Evolutionary conservation across 1,284 basidiomycete genomes (phyloP), one percentile per base, ranked within the genome.

Genomic region (Trichosporon faecale): DNA sequence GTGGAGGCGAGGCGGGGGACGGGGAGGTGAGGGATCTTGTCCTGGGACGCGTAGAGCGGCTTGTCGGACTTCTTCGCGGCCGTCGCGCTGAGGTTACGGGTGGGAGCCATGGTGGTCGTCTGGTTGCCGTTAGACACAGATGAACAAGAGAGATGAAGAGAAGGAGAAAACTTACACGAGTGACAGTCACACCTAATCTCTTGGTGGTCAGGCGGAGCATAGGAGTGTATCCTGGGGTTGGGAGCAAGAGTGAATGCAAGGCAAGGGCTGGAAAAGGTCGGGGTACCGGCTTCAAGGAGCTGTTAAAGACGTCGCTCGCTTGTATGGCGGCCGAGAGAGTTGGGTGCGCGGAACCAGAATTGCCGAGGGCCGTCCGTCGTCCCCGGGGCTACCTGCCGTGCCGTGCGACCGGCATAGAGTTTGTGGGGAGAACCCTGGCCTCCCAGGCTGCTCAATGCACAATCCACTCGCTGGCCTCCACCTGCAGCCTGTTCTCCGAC

Each of bases 1-100:
- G 95, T 97, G 1, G 91, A 91, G 8, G 88, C 84, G 60, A 98
- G 87, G 1, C 91, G 84, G 0, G 95, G 95, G 0, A 97, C 90
- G 37, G 95, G 95, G 3, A 98, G 87, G 65, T 85, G 86, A 1
- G 95, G 95, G 1, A 98, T 85, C 3, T 90, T 90, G 6, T 88
- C 86, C 77, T 97, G 91, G 82, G 88, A 92, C 23, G 91, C 88
- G 68, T 94, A 88, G 88, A 94, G 92, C 0, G 90, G 88, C 70
- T 71, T 73, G 66, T 71, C 70, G 44, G 70, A 64, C 66, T 66
- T 70, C 64, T 61, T 63, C 64, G 69, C 68, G 31, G 69, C 33
- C 21, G 68, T 63, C 49, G 70, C 68, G 65, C 60, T 55, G 67
- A 66, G 52, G 57, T 44, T 46, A 67, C 65, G 67, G 27, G 72